A percentile compares a stretch with the other conserved stretches of the same genome.
Conservation (phyloP, 2,329 filamentous ascomycete genomes). For the Fusarium buharicum region DNA sequence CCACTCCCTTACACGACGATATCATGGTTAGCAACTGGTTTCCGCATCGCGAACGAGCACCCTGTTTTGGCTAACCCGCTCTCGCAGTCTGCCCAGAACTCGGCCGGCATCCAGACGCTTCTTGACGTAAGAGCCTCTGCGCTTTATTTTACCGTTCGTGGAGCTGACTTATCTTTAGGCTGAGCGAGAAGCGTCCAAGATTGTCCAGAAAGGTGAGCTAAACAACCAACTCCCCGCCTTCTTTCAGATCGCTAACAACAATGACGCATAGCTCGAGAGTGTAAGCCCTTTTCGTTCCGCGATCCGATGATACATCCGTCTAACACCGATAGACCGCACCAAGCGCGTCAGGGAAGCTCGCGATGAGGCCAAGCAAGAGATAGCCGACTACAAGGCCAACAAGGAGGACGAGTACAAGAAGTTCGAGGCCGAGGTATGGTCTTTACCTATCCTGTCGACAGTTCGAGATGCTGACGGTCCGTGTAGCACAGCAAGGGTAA, state of each 20-base stretch:
- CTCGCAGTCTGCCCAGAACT: slow-evolving; percentile 93
- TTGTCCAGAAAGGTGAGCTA: slow-evolving; percentile 88
- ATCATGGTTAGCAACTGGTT: slow-evolving; percentile 39
- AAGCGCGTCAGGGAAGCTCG: slow-evolving; percentile 97
- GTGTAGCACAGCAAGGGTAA: slow-evolving; percentile 90
- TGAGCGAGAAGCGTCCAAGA: slow-evolving; percentile 98
- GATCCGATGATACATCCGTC: slow-evolving; percentile 5
- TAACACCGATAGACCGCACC: slow-evolving; percentile 68
- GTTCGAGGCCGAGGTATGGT: slow-evolving; percentile 78
- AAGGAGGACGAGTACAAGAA: slow-evolving; percentile 97
- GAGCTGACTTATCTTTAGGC: slow-evolving; percentile 66
- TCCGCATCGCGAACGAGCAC: slow-evolving; percentile 11
- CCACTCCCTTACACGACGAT: slow-evolving; percentile 9
- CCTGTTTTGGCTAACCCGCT: slow-evolving; percentile 42
- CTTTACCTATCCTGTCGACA: background rate
- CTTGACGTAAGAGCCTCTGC: slow-evolving; percentile 79
- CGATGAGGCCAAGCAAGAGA: slow-evolving; percentile 96
- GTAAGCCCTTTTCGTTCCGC: slow-evolving; percentile 63
- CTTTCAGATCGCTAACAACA: slow-evolving; percentile 45
- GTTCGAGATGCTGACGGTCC: slow-evolving; percentile 9
- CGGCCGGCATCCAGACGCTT: slow-evolving; percentile 96
- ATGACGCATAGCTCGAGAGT: slow-evolving; percentile 77
- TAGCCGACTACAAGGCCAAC: slow-evolving; percentile 86
- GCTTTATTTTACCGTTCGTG: background rate
- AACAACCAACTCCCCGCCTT: slow-evolving; percentile 12